phyloP scores from a whole-genome alignment of 108 stramenopile genomes.

The Discostella stelligeroides region DNA sequence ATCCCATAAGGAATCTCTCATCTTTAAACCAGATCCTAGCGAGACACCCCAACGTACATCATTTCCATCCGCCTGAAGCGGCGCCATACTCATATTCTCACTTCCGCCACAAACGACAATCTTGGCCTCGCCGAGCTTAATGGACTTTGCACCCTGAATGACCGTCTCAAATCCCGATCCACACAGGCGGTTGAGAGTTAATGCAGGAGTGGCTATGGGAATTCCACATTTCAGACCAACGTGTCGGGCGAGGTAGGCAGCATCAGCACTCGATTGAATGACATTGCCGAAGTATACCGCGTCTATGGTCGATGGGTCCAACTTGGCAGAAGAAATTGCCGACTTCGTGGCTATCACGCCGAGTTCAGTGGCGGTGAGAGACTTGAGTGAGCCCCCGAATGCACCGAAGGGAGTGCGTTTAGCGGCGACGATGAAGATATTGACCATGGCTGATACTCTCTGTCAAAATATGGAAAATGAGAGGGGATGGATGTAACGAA shows the following conservation, averaged over 20 bases:
- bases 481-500: too few species aligned
- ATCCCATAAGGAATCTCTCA: constrained; percentile 80
- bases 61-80: constrained; percentile 82
- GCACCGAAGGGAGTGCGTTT: constrained; percentile 98
- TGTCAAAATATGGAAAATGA: neutral
- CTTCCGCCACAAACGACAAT: constrained; percentile 91
- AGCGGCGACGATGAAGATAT: constrained; percentile 96
- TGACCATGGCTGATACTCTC: constrained; percentile 42
- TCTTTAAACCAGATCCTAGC: constrained; percentile 80
- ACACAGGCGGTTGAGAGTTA: constrained; percentile 98
- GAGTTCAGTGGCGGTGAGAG: constrained; percentile 78
- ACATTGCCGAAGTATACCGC: constrained; percentile 96
- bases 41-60: constrained; percentile 89
- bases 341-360: constrained; percentile 78
- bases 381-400: constrained; percentile 93
- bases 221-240: constrained; percentile 87
- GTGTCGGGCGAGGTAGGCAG: constrained; percentile 94
- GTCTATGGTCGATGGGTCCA: constrained; percentile 83
- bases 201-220: constrained; percentile 74
- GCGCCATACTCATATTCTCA: constrained; percentile 98
- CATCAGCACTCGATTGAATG: constrained; percentile 89
- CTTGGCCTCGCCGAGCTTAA: constrained; percentile 84
- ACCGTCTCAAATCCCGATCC: constrained; percentile 98
- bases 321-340: constrained; percentile 61
- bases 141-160: constrained; percentile 87